Base-by-base conservation (phyloP, 2,329 filamentous ascomycete genomes). In the Pseudohalonectria lignicola region DNA sequence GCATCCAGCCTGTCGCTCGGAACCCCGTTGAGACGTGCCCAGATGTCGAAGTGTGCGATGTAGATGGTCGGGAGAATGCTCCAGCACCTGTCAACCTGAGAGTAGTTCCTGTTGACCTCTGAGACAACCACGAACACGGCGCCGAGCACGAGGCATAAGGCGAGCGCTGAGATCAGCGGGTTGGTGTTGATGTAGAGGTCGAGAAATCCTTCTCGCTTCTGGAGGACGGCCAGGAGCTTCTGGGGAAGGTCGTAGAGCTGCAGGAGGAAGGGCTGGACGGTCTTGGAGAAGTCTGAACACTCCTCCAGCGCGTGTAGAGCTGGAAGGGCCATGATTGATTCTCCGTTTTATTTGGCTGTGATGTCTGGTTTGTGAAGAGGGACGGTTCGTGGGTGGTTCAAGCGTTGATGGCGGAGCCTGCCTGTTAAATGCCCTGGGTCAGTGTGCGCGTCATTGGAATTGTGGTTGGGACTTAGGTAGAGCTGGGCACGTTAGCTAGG, bases 1-100 rank as follows among this genome's bases (percentile, higher is more conserved):
- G 82, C 76, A 51, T 94, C 81, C 31, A 95, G 57, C 35, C 81
- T 75, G 39, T 73, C 64, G 12, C 82, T 82, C 5, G 79, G 72
- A 1, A 94, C 53, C 2, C 80, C 82, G 31, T 79, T 74, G 44
- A 90, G 52, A 48, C 83, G 81, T 30, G 87, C 82, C 80, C 88
- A 98, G n/a, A 78, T 50, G 28, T 77, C 74, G 54, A 85, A 92
- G 59, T 98, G 88, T 5, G 78, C 71, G 54, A 92, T 82, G 61
- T 94, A 96, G 36, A 94, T 53, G 7, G 85, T 81, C 2, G 92
- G 92, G 36, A 98, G 63, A 43, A 98, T 69, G 54, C 86, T 92
- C 92, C 92, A 98, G 49, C 82, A 64, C 35, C 92, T 78, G 59
- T 98, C 92, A 31, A 98, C 81, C 61, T 98, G 92, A n/a, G 88